phyloP scores from a whole-genome alignment of 352 stramenopile species.

The Globisporangium apiculatum region DNA sequence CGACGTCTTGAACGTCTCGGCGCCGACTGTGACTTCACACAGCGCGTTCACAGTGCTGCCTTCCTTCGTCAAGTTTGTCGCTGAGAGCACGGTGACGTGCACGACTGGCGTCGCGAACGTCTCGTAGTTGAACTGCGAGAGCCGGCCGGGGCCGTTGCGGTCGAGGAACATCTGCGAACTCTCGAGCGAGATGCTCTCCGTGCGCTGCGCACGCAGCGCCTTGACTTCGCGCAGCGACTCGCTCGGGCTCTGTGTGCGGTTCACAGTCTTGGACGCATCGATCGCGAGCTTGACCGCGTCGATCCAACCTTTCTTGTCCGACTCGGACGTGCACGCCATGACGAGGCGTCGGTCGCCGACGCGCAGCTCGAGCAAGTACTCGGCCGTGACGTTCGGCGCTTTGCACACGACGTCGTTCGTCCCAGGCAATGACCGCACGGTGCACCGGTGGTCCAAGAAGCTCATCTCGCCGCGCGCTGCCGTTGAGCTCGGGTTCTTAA shows the following conservation, averaged over 20 bases:
- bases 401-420: conserved; percentile 65
- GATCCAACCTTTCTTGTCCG: conserved; percentile 84
- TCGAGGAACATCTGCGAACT: conserved; percentile 51
- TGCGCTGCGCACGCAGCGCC: conserved; percentile 54
- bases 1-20: conserved; percentile 80
- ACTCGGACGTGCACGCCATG: conserved; percentile 80
- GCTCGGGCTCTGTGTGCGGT: conserved; percentile 42
- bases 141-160: conserved; percentile 50
- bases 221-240: conserved; percentile 49
- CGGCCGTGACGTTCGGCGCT: conserved; percentile 57
- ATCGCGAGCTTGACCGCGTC: conserved; percentile 81
- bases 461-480: conserved; percentile 71
- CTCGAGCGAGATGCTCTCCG: conserved; percentile 58
- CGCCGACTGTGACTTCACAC: conserved; percentile 75
- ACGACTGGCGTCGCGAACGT: conserved; percentile 73
- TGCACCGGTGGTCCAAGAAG: conserved; percentile 73
- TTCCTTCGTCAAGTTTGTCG: conserved; percentile 72
- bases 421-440: conserved; percentile 58
- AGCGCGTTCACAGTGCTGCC: conserved; percentile 70
- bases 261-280: conserved; percentile 78
- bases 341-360: conserved; percentile 73
- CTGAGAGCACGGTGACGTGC: conserved; percentile 73
- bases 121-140: conserved; percentile 86
- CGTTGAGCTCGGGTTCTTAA: conserved; percentile 77
- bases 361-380: conserved; percentile 67